Evolutionary conservation across 1,284 basidiomycete species (phyloP).

Genomic region (Irpex rosettiformis): DNA sequence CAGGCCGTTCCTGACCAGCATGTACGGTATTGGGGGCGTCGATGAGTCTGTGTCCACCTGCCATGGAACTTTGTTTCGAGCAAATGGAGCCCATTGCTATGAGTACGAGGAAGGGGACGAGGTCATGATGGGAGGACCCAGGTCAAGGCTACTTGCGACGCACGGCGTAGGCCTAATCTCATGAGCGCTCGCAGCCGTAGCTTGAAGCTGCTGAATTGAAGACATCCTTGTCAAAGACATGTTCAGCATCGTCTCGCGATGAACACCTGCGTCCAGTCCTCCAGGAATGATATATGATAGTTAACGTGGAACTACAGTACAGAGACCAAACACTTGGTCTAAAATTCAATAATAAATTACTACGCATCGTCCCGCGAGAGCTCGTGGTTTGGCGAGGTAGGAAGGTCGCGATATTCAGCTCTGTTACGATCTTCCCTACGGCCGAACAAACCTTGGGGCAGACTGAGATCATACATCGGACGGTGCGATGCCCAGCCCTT

Average conservation of each 20-base stretch:
- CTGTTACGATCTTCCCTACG: conserved; percentile 26
- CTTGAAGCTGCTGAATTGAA: no score
- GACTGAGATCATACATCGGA: conserved; percentile 45
- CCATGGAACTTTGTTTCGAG: conserved; percentile 51
- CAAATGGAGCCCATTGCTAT: conserved; percentile 63
- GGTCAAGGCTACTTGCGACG: not conserved
- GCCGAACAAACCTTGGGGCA: conserved; percentile 35
- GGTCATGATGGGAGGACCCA: not conserved
- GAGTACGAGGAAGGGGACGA: conserved; percentile 29
- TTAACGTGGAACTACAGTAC: not conserved
- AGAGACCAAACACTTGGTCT: no score
- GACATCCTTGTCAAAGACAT: no score
- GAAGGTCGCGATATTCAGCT: conserved; percentile 40
- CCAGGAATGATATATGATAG: no score
- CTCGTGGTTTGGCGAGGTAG: not conserved
- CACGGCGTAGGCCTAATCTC: not conserved
- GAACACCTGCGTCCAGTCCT: no score
- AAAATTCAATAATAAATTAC: no score
- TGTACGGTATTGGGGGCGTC: conserved; percentile 18
- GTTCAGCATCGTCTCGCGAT: no score
- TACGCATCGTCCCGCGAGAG: not conserved
- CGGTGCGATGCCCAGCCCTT: conserved; percentile 61
- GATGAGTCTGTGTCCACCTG: conserved; percentile 48
- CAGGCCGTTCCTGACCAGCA: conserved; percentile 20
- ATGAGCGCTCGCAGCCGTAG: conserved; percentile 1